Evolutionary conservation across 2,329 filamentous ascomycete genomes (phyloP).

Genomic region (Fusarium aywerte): DNA sequence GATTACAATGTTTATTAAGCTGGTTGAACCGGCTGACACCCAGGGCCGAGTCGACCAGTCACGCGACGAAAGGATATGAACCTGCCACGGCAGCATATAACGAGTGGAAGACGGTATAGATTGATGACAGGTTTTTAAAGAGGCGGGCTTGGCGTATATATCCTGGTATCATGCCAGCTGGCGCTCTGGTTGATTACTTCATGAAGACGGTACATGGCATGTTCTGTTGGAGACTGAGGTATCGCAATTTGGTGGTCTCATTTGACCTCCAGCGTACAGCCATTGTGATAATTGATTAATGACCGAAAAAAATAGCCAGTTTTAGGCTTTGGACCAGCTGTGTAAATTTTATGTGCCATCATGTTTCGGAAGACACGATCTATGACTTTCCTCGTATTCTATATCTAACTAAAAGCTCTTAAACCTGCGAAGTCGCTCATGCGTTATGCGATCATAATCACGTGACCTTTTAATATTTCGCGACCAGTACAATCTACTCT

Average conservation of each 20-base stretch:
- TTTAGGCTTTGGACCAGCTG: not conserved
- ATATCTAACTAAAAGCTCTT: not conserved
- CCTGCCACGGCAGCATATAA: conserved; percentile 43
- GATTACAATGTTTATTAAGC: conserved; percentile 23
- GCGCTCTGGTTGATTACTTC: conserved; percentile 49
- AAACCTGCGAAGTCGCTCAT: conserved; percentile 7
- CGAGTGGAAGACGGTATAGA: conserved; percentile 45
- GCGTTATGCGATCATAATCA: conserved; percentile 31
- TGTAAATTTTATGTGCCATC: not conserved
- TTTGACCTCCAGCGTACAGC: conserved; percentile 27
- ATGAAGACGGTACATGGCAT: conserved; percentile 39
- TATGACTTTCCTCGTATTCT: not conserved
- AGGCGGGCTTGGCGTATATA: conserved; percentile 48
- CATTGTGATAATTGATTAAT: conserved; percentile 49
- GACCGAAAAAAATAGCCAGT: conserved; percentile 38
- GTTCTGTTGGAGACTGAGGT: conserved; percentile 38
- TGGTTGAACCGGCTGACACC: conserved; percentile 27
- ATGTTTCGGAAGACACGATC: conserved; percentile 6
- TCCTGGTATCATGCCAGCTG: conserved; percentile 48
- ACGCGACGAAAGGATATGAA: conserved; percentile 39
- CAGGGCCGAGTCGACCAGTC: conserved; percentile 35
- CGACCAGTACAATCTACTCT: conserved; percentile 2
- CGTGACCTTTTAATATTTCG: conserved; percentile 31
- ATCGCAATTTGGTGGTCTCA: conserved; percentile 26
- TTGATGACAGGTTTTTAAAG: conserved; percentile 43